A percentile compares a stretch with the other conserved stretches of the same genome.
Conservation (phyloP, 108 stramenopile genomes). For the Seminavis robusta region DNA sequence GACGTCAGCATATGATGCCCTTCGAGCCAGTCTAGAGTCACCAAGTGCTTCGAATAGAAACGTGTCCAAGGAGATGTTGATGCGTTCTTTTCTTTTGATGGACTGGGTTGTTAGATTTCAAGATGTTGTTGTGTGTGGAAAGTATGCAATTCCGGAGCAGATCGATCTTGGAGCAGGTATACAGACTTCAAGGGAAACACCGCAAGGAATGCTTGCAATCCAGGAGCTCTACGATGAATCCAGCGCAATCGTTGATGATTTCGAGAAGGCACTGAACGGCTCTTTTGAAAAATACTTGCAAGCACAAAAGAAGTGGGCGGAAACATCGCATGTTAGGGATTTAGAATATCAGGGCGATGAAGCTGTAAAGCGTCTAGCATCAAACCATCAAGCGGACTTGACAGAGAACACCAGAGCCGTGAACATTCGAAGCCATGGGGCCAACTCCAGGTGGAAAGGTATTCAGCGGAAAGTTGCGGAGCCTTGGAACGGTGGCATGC, state of each 20-base stretch:
- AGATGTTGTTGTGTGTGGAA: slow-evolving; percentile 30
- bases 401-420: slow-evolving; percentile 27
- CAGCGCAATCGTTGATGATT: slow-evolving; percentile 48
- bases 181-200: slow-evolving; percentile 7
- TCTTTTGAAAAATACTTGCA: slow-evolving; percentile 74
- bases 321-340: slow-evolving; percentile 80
- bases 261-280: slow-evolving; percentile 45
- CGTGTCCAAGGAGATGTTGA: slow-evolving; percentile 36
- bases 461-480: slow-evolving; percentile 40
- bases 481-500: slow-evolving; percentile 31
- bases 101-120: slow-evolving; percentile 57
- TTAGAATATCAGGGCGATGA: slow-evolving; percentile 67
- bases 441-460: slow-evolving; percentile 38
- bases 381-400: slow-evolving; percentile 30
- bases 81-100: slow-evolving; percentile 50
- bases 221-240: slow-evolving; percentile 42
- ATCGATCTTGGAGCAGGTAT: slow-evolving; percentile 25
- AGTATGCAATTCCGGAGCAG: slow-evolving; percentile 45
- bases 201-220: slow-evolving; percentile 37
- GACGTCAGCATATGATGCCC: slow-evolving; percentile 42
- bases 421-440: slow-evolving; percentile 13
- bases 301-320: slow-evolving; percentile 73
- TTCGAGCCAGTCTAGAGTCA: slow-evolving; percentile 51
- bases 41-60: slow-evolving; percentile 6
- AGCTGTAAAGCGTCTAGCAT: slow-evolving; percentile 42